Percentiles rank a stretch among this genome's conserved stretches.
Evolutionary conservation across 352 stramenopile genomes (phyloP).

Genomic region (Pilasporangium apinafurcum): DNA sequence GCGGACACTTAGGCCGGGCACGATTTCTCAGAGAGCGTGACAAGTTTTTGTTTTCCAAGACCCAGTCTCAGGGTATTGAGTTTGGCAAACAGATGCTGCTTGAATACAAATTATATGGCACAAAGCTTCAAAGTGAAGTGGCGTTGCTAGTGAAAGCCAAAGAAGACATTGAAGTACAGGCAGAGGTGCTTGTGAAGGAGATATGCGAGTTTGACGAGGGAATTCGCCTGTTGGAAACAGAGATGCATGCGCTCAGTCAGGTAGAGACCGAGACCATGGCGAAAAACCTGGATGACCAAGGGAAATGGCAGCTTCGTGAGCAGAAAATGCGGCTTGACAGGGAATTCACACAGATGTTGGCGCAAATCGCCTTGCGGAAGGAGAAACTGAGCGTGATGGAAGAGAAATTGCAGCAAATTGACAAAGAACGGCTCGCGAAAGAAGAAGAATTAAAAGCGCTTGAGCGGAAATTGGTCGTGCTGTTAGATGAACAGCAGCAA

Average conservation of each 20-base stretch:
- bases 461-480: constrained; percentile 91
- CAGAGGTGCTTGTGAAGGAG: constrained; percentile 87
- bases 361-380: constrained; percentile 91
- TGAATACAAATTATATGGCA: constrained; percentile 94
- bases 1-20: constrained; percentile 79
- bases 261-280: constrained; percentile 85
- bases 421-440: constrained; percentile 85
- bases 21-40: constrained; percentile 84
- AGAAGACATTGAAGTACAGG: constrained; percentile 77
- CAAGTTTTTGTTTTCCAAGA: constrained; percentile 93
- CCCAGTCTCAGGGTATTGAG: constrained; percentile 91
- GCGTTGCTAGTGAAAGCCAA: constrained; percentile 89
- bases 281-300: constrained; percentile 78
- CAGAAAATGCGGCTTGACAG: constrained; percentile 93
- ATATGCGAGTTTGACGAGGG: constrained; percentile 93
- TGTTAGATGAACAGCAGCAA: constrained; percentile 93
- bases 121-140: constrained; percentile 92
- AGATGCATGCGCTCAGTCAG: constrained; percentile 91
- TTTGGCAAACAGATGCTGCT: constrained; percentile 94
- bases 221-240: constrained; percentile 84
- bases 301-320: constrained; percentile 83
- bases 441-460: constrained; percentile 91
- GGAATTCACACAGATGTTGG: constrained; percentile 92
- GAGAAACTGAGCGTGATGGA: constrained; percentile 84
- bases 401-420: constrained; percentile 80